Evolutionary conservation across 2,329 filamentous ascomycete species (phyloP).

Genomic region (Elsinoe fawcettii): DNA sequence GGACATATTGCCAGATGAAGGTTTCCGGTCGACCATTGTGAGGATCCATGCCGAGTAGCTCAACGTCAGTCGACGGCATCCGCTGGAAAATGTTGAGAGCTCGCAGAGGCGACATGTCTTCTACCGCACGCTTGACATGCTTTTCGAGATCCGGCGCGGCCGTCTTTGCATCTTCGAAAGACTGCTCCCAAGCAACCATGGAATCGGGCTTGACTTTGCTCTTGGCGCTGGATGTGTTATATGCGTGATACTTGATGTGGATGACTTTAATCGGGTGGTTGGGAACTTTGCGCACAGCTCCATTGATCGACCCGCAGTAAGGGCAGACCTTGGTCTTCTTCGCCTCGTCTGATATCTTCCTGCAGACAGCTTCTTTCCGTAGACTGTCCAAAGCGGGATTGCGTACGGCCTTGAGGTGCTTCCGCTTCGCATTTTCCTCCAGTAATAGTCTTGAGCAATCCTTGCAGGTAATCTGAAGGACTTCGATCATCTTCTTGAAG

Average conservation of each 20-base stretch:
- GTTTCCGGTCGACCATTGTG: conserved; percentile 77
- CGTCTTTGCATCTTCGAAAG: conserved; percentile 71
- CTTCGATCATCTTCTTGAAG: conserved; percentile 83
- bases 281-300: conserved; percentile 82
- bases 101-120: conserved; percentile 83
- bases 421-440: conserved; percentile 67
- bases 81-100: conserved; percentile 88
- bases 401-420: conserved; percentile 71
- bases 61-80: conserved; percentile 77
- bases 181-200: conserved; percentile 78
- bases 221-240: conserved; percentile 77
- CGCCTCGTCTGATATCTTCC: conserved; percentile 82
- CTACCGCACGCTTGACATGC: conserved; percentile 82
- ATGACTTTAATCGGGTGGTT: conserved; percentile 78
- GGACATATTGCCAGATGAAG: conserved; percentile 95
- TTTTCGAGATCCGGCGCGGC: conserved; percentile 79
- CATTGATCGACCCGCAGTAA: conserved; percentile 74
- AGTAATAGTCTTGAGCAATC: conserved; percentile 78
- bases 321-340: conserved; percentile 78
- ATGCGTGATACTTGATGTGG: conserved; percentile 85
- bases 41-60: conserved; percentile 81
- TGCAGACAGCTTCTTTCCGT: conserved; percentile 72
- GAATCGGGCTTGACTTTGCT: conserved; percentile 76
- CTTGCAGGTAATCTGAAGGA: conserved; percentile 94
- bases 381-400: conserved; percentile 80